Conservation (phyloP, 345 rosid genomes). For the Eucalyptus curtisii region DNA sequence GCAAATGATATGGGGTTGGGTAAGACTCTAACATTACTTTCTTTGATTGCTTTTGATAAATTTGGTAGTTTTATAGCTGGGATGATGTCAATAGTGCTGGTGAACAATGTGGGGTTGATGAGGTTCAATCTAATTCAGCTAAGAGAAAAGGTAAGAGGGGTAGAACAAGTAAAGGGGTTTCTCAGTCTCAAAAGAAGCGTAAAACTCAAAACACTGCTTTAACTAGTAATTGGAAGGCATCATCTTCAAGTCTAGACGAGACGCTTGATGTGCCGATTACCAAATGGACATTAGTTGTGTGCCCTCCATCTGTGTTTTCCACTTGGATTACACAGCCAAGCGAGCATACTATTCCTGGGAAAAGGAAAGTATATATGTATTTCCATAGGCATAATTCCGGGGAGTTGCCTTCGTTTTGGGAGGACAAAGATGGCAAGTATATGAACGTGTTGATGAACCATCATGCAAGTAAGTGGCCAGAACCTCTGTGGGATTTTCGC, state of each 20-base stretch:
- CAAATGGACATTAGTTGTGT: slow-evolving; percentile 58
- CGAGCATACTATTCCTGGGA: slow-evolving; percentile 59
- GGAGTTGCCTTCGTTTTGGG: slow-evolving; percentile 87
- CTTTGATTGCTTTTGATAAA: no score
- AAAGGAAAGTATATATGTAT: not conserved
- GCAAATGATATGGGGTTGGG: no score
- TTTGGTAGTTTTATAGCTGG: no score
- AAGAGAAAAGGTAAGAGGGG: no score
- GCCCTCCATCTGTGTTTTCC: slow-evolving; percentile 79
- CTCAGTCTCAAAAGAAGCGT: slow-evolving; percentile 15
- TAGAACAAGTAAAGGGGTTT: slow-evolving; percentile 17
- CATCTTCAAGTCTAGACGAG: not conserved
- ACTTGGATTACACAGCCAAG: slow-evolving; percentile 69
- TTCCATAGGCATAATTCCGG: slow-evolving; percentile 42
- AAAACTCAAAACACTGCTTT: slow-evolving; percentile 2
- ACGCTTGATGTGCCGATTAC: not conserved
- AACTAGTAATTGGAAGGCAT: not conserved
- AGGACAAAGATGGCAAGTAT: slow-evolving; percentile 50
- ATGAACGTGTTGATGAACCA: slow-evolving; percentile 57
- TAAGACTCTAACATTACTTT: no score
- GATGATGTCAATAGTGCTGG: not conserved
- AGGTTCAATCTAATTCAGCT: no score
- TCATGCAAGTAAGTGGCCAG: slow-evolving; percentile 39
- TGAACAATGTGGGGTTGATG: not conserved
- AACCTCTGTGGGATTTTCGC: slow-evolving; percentile 79